Evolutionary conservation across 495 filamentous ascomycete genomes (phyloP).

Genomic region (Aspergillus nanangensis): DNA sequence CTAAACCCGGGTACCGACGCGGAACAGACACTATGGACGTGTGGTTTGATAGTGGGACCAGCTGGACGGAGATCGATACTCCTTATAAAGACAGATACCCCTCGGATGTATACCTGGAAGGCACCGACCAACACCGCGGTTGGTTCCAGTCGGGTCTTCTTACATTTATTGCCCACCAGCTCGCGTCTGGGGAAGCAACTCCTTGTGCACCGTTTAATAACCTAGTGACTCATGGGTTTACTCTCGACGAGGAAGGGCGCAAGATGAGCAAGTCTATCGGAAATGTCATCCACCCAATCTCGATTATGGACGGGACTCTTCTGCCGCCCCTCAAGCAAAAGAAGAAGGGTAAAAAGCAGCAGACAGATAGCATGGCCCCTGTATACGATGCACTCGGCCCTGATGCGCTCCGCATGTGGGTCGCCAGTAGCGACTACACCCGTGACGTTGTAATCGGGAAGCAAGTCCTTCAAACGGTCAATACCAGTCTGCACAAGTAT

Average conservation of each 20-base stretch:
- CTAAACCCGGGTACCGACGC: constrained; percentile 50
- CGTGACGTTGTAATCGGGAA: constrained; percentile 76
- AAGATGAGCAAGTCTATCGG: constrained; percentile 99
- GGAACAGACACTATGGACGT: constrained; percentile 99
- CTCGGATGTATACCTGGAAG: constrained; percentile 90
- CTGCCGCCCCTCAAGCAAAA: constrained; percentile 54
- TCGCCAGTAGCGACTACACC: constrained; percentile 85
- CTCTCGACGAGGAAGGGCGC: constrained; percentile 77
- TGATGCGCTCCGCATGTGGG: constrained; percentile 91
- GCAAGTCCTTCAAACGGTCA: constrained; percentile 66
- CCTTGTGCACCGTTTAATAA: constrained; percentile 67
- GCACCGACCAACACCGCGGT: constrained; percentile 90
- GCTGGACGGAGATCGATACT: constrained; percentile 65
- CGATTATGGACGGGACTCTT: constrained; percentile 80
- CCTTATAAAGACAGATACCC: constrained; percentile 43
- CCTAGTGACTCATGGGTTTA: constrained; percentile 93
- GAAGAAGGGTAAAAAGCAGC: constrained; percentile 50
- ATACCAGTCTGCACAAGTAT: constrained; percentile 75
- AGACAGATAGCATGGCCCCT: constrained; percentile 40
- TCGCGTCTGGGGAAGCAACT: constrained; percentile 33
- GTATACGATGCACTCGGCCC: constrained; percentile 61
- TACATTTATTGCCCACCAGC: constrained; percentile 65
- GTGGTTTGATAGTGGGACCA: constrained; percentile 98
- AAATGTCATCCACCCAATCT: constrained; percentile 75
- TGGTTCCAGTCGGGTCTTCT: constrained; percentile 99